Conservation (phyloP, 805 yeast genomes). For the Saccharomyces cerevisiae region DNA sequence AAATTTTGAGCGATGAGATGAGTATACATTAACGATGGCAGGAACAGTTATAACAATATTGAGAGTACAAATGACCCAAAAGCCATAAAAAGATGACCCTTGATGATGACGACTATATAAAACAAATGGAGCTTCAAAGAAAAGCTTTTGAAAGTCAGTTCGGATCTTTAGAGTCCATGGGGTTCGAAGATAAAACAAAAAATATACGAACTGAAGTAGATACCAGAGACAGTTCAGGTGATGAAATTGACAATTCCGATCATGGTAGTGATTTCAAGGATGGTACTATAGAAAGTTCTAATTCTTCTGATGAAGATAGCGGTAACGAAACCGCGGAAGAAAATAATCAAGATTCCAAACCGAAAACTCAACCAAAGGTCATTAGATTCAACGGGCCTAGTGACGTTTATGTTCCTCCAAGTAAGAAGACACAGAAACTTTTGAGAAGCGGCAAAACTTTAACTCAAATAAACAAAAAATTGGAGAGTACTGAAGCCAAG, state of each 20-base stretch:
- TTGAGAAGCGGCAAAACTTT: slow-evolving; percentile 52
- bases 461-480: slow-evolving; percentile 30
- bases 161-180: slow-evolving; percentile 49
- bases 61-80: background rate
- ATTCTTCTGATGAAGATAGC: background rate
- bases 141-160: slow-evolving; percentile 56
- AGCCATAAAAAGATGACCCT: background rate
- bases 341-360: slow-evolving; percentile 11
- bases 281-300: background rate
- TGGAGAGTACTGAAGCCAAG: slow-evolving; percentile 24
- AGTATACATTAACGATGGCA: background rate
- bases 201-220: slow-evolving; percentile 1
- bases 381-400: slow-evolving; percentile 23
- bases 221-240: background rate
- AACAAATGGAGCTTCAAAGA: slow-evolving; percentile 44
- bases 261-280: background rate
- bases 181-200: slow-evolving; percentile 41
- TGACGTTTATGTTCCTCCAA: slow-evolving; percentile 22
- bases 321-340: slow-evolving; percentile 12
- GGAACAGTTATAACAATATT: background rate
- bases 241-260: background rate
- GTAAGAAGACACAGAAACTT: slow-evolving; percentile 44
- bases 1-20: background rate
- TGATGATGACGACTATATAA: slow-evolving; percentile 18
- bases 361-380: slow-evolving; percentile 13